Evolutionary conservation across 2,329 filamentous ascomycete species (phyloP), one percentile per base, ranked within the genome.

Genomic region (Thielaviopsis ethacetica): DNA sequence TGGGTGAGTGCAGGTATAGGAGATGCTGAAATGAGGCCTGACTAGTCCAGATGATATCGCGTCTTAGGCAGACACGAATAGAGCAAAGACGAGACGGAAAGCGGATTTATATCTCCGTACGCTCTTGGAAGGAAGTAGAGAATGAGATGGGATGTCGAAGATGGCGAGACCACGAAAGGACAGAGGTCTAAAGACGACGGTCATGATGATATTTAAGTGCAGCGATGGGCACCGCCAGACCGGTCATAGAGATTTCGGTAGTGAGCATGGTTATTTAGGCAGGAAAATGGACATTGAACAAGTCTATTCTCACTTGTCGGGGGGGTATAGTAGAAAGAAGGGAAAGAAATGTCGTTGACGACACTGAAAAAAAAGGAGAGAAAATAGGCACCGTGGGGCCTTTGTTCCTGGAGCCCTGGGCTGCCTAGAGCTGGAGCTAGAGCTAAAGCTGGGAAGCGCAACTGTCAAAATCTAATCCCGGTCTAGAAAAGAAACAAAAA

Each of bases 211-310:
- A 27, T 21, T 24, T 30, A 19, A 19, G 49, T 38, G 3, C 6
- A 21, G 7, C 24, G 30, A 34, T 34, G 30, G 10, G 10, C 30
- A 34, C 30, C 10, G 2, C 30, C 30, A 9, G 30, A 12, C 30
- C 7, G 30, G 30, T 9, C 30, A 34, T 2, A 12, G 5, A 34
- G 2, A 12, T 10, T 34, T 4, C 3, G 30, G 5, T 34, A 9
- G 7, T 34, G 10, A 12, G 10, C 51, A 34, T 34, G 15, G 24
- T 47, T 49, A 47, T 58, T 58, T 58, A 58, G 57, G 57, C 57
- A 58, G 57, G 38, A 49, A 58, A 58, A 17, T 24, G 44, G 49
- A 27, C 49, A 21, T 34, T 52, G 56, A 15, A 13, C 34, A 44
- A 22, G 13, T 26, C 26, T 7, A 17, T 38, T 22, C 19, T 22